Conservation (phyloP, 371 early-diverging fungal genomes). For the Mucor racemosus region DNA sequence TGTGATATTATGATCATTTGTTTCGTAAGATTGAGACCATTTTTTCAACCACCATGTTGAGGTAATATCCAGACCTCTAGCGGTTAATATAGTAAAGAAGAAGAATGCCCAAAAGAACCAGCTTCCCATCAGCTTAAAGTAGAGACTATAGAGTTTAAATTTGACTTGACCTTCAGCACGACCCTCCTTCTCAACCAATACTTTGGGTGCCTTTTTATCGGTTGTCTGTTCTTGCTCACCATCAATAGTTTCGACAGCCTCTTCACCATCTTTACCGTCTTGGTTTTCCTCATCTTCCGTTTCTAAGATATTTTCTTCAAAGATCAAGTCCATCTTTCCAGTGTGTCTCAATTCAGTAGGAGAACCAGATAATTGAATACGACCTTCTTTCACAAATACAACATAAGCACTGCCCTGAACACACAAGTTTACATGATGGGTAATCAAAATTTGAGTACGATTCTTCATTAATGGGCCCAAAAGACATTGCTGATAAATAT, state of each 20-base stretch:
- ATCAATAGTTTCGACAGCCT: not conserved
- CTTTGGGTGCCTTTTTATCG: constrained; percentile 24
- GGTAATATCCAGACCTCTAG: constrained; percentile 44
- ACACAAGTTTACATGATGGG: constrained; percentile 86
- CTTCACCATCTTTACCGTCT: not conserved
- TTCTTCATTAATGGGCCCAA: constrained; percentile 71
- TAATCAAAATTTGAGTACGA: constrained; percentile 86
- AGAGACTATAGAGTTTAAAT: constrained; percentile 44
- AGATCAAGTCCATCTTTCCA: constrained; percentile 23
- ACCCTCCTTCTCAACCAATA: constrained; percentile 32
- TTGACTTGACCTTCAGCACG: constrained; percentile 53
- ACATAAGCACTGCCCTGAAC: constrained; percentile 68
- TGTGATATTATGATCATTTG: not conserved
- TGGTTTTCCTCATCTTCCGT: not conserved
- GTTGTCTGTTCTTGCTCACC: not conserved
- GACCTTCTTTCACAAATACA: constrained; percentile 68
- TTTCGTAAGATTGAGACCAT: constrained; percentile 51
- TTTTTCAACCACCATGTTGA: constrained; percentile 56
- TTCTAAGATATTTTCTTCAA: constrained; percentile 15
- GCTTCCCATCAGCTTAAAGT: constrained; percentile 44
- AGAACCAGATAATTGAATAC: constrained; percentile 44
- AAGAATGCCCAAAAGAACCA: constrained; percentile 46
- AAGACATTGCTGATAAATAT: constrained; percentile 75
- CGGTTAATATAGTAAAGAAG: constrained; percentile 31
- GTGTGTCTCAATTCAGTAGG: constrained; percentile 50